Evolutionary conservation across 2,329 filamentous ascomycete species (phyloP), one percentile per base, ranked within the genome.

Genomic region (Hymenoscyphus infarciens): DNA sequence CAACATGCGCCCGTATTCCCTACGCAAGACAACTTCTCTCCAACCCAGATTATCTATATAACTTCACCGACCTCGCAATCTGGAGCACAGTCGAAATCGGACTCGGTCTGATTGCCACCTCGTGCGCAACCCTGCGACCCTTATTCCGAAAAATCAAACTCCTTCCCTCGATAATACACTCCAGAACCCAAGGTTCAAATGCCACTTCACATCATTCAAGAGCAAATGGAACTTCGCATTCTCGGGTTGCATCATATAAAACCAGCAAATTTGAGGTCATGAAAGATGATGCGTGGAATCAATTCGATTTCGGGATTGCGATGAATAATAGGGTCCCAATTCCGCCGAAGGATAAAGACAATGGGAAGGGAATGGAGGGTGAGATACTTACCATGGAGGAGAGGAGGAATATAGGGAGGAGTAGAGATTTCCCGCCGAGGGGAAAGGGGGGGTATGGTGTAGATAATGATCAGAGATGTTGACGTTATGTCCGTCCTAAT

Each of bases 1-100:
- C 75, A 29, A 76, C 75, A 8, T 72, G 77, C 56, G 71, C 75
- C 31, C 75, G 76, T 7, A 74, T 78, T 29, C 76, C 75, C 10
- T 78, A 76, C 63, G 71, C 76, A 2, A 71, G 70, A 61, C 69
- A 74, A 39, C 67, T 77, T 8, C 67, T 71, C 0, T 69, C 71
- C 31, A 71, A 71, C 38, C 60, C 62, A n/a, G 76, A 78, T 61
- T 72, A 73, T 59, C 66, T 76, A 1, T 76, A 75, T 66, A 72
- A 73, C 42, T 75, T 76, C 65, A 73, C 74, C 7, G 74, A 75
- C 64, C 69, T 77, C 6, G 72, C 74, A 5, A 75, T 77, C 57
- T 78, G 76, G 76, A 75, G 72, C n/a, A 75, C 76, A 13, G 70
- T 74, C n/a, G 75, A 77, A 65, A 74, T 73, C 59, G 73, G 74